A percentile compares a stretch with the other conserved stretches of the same genome.
Conservation (phyloP, 1,284 basidiomycete genomes). For the Cryptococcus sp. region DNA sequence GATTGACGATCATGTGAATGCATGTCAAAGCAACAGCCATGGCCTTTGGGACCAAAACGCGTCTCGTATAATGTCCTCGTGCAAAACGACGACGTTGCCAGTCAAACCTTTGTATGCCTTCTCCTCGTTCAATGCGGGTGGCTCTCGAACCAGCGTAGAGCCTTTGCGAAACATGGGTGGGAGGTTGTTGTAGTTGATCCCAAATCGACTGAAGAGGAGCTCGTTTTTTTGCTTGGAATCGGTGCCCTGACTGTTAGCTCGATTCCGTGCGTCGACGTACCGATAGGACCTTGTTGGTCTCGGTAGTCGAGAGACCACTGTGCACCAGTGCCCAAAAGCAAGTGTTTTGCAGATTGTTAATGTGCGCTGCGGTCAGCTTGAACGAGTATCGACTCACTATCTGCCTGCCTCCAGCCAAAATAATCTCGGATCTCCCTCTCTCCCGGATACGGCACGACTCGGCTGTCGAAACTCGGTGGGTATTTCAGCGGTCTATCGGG, state of each 20-base stretch:
- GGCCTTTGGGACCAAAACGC: constrained; percentile 20
- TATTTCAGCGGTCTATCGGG: constrained; percentile 62
- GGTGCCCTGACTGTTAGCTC: constrained; percentile 60
- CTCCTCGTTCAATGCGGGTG: too few species aligned
- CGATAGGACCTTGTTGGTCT: constrained; percentile 73
- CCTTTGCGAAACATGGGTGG: too few species aligned
- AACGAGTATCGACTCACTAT: constrained; percentile 61
- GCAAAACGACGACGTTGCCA: constrained; percentile 52
- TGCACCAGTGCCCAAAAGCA: constrained; percentile 90
- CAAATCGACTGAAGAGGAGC: constrained; percentile 58
- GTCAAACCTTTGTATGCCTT: too few species aligned
- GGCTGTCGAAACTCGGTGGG: constrained; percentile 87
- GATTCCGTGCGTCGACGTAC: constrained; percentile 47
- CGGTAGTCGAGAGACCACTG: constrained; percentile 65
- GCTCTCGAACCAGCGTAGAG: too few species aligned
- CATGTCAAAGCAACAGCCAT: constrained; percentile 34
- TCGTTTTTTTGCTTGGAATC: constrained; percentile 85
- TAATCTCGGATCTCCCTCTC: constrained; percentile 76
- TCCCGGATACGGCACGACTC: constrained; percentile 78
- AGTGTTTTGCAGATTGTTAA: constrained; percentile 98
- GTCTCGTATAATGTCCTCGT: too few species aligned
- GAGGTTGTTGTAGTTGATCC: too few species aligned
- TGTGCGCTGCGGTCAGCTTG: constrained; percentile 64
- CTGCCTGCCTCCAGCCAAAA: constrained; percentile 91
- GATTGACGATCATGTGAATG: too few species aligned